phyloP scores from a whole-genome alignment of 805 yeast species.

The Kodamaea kakaduensis region DNA sequence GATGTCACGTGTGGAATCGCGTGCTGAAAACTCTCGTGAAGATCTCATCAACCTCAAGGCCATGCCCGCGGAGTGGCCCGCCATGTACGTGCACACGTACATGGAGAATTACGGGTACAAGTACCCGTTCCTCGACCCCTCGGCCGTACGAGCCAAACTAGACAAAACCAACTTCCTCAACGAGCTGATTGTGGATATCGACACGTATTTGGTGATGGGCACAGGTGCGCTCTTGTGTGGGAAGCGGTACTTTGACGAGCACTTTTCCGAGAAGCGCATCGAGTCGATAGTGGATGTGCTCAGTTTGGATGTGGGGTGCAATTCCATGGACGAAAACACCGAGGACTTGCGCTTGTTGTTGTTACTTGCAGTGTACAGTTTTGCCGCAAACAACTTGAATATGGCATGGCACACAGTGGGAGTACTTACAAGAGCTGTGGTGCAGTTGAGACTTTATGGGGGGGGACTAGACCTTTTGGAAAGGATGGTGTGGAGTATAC shows the following conservation, averaged over 20 bases:
- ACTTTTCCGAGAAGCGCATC: slow-evolving; percentile 30
- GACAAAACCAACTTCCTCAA: slow-evolving; percentile 26
- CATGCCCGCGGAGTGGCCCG: slow-evolving; percentile 26
- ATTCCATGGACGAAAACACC: slow-evolving; percentile 19
- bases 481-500: slow-evolving; percentile 34
- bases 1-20: background rate
- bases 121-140: slow-evolving; percentile 33
- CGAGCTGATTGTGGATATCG: slow-evolving; percentile 36
- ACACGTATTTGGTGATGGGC: slow-evolving; percentile 35
- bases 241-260: slow-evolving; percentile 19
- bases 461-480: slow-evolving; percentile 9
- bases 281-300: slow-evolving; percentile 33
- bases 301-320: slow-evolving; percentile 21
- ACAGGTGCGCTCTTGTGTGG: slow-evolving; percentile 38
- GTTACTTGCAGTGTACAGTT: slow-evolving; percentile 29
- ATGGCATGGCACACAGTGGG: slow-evolving; percentile 35
- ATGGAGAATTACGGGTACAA: slow-evolving; percentile 34
- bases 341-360: slow-evolving; percentile 29
- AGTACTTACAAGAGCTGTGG: slow-evolving; percentile 26
- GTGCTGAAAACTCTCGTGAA: slow-evolving; percentile 3
- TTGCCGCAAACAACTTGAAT: slow-evolving; percentile 25
- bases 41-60: slow-evolving; percentile 36
- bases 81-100: slow-evolving; percentile 29
- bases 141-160: slow-evolving; percentile 19
- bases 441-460: slow-evolving; percentile 21